Conservation (phyloP, 331 rosid genomes). For the Ulmus americana region DNA sequence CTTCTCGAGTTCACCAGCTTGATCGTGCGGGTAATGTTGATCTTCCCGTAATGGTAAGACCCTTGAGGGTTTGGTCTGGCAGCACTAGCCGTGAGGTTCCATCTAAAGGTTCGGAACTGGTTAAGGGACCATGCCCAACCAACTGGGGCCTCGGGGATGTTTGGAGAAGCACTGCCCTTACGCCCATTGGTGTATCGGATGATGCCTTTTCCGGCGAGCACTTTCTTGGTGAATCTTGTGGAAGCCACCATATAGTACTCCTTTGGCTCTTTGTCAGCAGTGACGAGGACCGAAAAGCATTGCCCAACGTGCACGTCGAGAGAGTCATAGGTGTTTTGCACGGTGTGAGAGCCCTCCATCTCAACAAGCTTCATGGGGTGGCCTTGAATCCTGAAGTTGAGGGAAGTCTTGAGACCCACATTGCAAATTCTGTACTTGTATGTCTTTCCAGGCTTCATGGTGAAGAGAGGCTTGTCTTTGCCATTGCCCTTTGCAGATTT, state of each 20-base stretch:
- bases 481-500: conserved; percentile 35
- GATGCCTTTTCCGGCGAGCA: conserved; percentile 28
- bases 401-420: conserved; percentile 40
- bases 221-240: conserved; percentile 43
- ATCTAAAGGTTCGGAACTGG: conserved; percentile 53
- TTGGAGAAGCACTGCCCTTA: conserved; percentile 33
- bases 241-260: conserved; percentile 59
- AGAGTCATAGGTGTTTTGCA: conserved; percentile 46
- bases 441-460: conserved; percentile 54
- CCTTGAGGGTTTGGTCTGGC: conserved; percentile 74
- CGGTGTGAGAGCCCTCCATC: conserved; percentile 56
- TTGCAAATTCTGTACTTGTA: conserved; percentile 55
- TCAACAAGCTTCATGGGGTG: conserved; percentile 53
- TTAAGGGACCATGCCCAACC: conserved; percentile 75
- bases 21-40: conserved; percentile 58
- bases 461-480: conserved; percentile 39
- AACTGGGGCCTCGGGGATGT: conserved; percentile 34
- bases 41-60: conserved; percentile 48
- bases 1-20: conserved; percentile 34
- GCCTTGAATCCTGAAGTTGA: conserved; percentile 53
- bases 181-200: conserved; percentile 34
- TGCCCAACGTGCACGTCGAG: conserved; percentile 60
- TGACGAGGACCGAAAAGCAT: conserved; percentile 47
- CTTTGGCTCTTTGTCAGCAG: conserved; percentile 43
- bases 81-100: conserved; percentile 64